Evolutionary conservation across 768 basidiomycete genomes (phyloP).

Genomic region (Tricholoma flavovirens): DNA sequence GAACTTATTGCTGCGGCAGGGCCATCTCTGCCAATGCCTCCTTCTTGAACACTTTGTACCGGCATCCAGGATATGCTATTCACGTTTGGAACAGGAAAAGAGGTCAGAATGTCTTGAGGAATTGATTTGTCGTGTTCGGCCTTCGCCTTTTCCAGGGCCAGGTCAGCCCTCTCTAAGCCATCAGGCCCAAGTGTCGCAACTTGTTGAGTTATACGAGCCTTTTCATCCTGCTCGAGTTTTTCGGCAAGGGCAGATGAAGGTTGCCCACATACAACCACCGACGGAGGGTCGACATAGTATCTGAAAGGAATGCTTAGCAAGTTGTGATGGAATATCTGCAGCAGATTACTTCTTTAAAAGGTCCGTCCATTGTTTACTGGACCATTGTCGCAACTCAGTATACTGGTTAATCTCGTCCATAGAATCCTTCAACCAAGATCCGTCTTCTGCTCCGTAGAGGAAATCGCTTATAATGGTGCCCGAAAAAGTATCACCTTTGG

Average conservation of each 20-base stretch:
- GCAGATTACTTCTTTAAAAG: conserved; percentile 61
- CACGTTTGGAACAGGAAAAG: conserved; percentile 89
- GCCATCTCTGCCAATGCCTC: conserved; percentile 40
- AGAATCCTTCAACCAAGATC: conserved; percentile 64
- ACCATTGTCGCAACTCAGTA: conserved; percentile 62
- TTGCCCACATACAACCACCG: conserved; percentile 76
- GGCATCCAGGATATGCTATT: conserved; percentile 92
- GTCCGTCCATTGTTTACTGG: conserved; percentile 66
- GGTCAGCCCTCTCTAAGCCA: conserved; percentile 67
- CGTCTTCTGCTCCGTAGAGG: conserved; percentile 79
- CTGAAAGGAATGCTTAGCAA: conserved; percentile 32
- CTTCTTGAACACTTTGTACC: conserved; percentile 58
- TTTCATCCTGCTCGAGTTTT: conserved; percentile 76
- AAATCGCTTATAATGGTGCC: conserved; percentile 75
- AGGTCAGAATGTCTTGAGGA: conserved; percentile 71
- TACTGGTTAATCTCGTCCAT: conserved; percentile 80
- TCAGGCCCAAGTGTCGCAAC: conserved; percentile 67
- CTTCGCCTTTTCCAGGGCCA: conserved; percentile 76
- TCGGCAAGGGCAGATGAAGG: conserved; percentile 83
- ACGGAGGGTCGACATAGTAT: conserved; percentile 70
- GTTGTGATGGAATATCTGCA: conserved; percentile 2
- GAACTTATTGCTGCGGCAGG: conserved; percentile 22
- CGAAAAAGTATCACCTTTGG: conserved; percentile 77
- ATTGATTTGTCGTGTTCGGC: conserved; percentile 80
- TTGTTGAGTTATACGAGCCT: conserved; percentile 66